Percentiles rank a stretch among this genome's conserved stretches.
phyloP scores from a whole-genome alignment of 2,329 filamentous ascomycete species.

The Arthrinium phaeospermum region DNA sequence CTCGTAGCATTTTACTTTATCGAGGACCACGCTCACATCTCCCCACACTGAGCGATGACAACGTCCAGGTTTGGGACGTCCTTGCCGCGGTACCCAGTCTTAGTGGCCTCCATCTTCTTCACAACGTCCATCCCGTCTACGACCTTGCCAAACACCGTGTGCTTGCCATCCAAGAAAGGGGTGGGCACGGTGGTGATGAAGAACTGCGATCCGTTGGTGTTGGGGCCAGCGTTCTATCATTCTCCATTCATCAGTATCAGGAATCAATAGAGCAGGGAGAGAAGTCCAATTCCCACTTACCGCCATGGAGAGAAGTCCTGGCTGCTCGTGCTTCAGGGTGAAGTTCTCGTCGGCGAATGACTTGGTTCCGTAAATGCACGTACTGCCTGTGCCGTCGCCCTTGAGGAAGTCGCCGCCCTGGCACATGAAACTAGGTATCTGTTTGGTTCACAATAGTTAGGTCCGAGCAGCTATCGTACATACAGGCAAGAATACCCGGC shows the following conservation, averaged over 20 bases:
- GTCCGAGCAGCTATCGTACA: neutral
- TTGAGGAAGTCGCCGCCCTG: slow-evolving; percentile 97
- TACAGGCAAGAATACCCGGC: neutral
- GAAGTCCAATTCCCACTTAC: slow-evolving; percentile 55
- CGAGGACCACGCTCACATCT: slow-evolving; percentile 69
- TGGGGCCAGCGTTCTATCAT: slow-evolving; percentile 80
- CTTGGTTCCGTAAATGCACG: slow-evolving; percentile 84
- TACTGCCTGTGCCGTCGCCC: slow-evolving; percentile 87
- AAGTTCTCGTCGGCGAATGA: slow-evolving; percentile 94
- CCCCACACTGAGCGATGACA: slow-evolving; percentile 83
- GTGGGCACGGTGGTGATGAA: slow-evolving; percentile 93
- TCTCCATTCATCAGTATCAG: neutral
- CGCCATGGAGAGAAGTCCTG: slow-evolving; percentile 91
- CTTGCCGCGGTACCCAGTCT: slow-evolving; percentile 74
- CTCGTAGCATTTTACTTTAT: neutral
- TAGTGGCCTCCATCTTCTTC: slow-evolving; percentile 88
- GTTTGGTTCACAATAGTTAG: neutral
- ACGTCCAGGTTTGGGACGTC: slow-evolving; percentile 89
- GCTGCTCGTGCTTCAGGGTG: slow-evolving; percentile 73
- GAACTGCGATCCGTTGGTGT: slow-evolving; percentile 96
- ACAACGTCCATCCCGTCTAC: slow-evolving; percentile 90
- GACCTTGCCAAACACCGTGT: slow-evolving; percentile 94
- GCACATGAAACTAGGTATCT: slow-evolving; percentile 98
- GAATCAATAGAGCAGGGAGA: neutral
- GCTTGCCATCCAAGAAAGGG: slow-evolving; percentile 88